These are phyloP conservation scores for Phtheirospermum japonicum DNA, from an alignment of 257 asterid genomes.

Conservation along the genomic window DNA sequence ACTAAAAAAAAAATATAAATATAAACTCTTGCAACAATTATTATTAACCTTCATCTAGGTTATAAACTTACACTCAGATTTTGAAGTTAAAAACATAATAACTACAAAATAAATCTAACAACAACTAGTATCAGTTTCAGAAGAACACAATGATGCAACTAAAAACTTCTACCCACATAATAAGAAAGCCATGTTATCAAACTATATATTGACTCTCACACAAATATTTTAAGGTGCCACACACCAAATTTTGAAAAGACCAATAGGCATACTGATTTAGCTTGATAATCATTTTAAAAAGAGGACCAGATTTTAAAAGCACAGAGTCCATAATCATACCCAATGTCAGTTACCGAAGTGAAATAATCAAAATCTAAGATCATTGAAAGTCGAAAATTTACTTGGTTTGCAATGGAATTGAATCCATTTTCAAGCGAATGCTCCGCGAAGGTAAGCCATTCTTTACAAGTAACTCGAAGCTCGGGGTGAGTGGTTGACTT, in stretches of 20 bases:
- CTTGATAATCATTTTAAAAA: not conserved
- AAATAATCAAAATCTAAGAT: slow-evolving; percentile 3
- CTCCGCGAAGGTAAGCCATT: slow-evolving; percentile 73
- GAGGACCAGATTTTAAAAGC: not conserved
- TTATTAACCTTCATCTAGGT: slow-evolving; percentile 4
- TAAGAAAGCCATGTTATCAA: not conserved
- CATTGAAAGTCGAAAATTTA: slow-evolving; percentile 25
- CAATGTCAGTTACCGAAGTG: not conserved
- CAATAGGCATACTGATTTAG: slow-evolving; percentile 8
- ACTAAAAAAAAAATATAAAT: not conserved
- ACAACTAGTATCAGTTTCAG: slow-evolving; percentile 8
- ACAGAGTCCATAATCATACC: slow-evolving; percentile 9
- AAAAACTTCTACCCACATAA: slow-evolving; percentile 18
- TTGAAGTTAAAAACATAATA: slow-evolving; percentile 6
- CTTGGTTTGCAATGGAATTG: slow-evolving; percentile 66
- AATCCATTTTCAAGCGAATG: slow-evolving; percentile 66
- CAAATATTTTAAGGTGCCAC: too few relatives aligned
- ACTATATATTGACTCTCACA: not conserved
- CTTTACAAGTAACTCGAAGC: slow-evolving; percentile 58
- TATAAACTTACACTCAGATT: not conserved
- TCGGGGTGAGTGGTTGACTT: slow-evolving; percentile 41
- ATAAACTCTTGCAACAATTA: not conserved
- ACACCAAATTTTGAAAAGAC: not conserved
- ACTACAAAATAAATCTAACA: slow-evolving; percentile 3
- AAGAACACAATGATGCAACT: slow-evolving; percentile 3